Conservation (phyloP, 768 basidiomycete species). For the Tephrocybe rancida region DNA sequence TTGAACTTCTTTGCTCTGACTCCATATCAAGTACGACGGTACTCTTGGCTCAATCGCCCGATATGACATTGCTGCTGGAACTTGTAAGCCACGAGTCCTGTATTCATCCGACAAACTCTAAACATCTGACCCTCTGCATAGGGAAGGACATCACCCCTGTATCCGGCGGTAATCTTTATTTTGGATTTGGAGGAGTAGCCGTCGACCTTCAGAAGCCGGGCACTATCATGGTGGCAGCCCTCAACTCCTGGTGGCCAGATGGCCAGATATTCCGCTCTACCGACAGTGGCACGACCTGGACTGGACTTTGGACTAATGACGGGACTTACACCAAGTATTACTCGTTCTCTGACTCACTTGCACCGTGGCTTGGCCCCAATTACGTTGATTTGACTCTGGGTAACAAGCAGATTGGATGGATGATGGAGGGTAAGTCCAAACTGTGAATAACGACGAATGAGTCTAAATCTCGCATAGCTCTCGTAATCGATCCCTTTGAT, state of each 20-base stretch:
- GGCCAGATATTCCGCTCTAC: conserved; percentile 66
- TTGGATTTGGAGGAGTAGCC: conserved; percentile 64
- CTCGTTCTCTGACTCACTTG: conserved; percentile 53
- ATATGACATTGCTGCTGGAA: conserved; percentile 54
- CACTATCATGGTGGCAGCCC: conserved; percentile 68
- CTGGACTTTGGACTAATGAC: conserved; percentile 57
- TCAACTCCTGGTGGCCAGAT: conserved; percentile 68
- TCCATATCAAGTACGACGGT: conserved; percentile 52
- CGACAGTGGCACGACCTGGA: conserved; percentile 61
- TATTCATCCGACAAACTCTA: background rate
- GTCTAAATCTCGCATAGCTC: conserved; percentile 27
- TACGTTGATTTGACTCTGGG: conserved; percentile 45
- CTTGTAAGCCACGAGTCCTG: conserved; percentile 32
- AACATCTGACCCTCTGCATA: conserved; percentile 9
- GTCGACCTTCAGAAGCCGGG: conserved; percentile 64
- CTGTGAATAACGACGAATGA: background rate
- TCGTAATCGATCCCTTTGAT: conserved; percentile 67
- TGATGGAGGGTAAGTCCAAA: conserved; percentile 57
- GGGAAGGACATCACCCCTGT: conserved; percentile 69
- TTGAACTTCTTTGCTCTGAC: conserved; percentile 1
- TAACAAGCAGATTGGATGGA: conserved; percentile 63
- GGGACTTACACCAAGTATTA: conserved; percentile 54
- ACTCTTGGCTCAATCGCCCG: conserved; percentile 49
- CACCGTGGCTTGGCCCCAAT: conserved; percentile 62
- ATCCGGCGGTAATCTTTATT: conserved; percentile 57